A percentile compares a stretch with the other conserved stretches of the same genome.
Conservation (phyloP, 495 filamentous ascomycete genomes). For the Cryomyces minteri region DNA sequence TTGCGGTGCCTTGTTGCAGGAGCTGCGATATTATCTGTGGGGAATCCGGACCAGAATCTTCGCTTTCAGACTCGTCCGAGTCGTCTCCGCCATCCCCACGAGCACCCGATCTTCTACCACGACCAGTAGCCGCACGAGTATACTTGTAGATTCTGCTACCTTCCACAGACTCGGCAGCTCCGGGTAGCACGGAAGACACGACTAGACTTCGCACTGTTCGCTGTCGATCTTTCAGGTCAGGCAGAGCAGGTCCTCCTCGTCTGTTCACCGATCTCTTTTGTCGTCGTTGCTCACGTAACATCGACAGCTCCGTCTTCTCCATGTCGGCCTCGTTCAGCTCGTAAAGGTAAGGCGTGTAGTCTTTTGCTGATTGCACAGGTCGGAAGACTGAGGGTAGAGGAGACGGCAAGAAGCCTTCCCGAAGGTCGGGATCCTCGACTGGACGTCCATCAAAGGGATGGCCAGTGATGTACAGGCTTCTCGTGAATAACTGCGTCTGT, state of each 20-base stretch:
- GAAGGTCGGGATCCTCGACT: conserved; percentile 77
- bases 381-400: conserved; percentile 70
- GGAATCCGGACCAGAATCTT: conserved; percentile 72
- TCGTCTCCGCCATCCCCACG: conserved; percentile 51
- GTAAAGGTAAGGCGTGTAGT: conserved; percentile 82
- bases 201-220: conserved; percentile 79
- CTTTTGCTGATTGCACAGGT: conserved; percentile 77
- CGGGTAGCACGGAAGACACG: conserved; percentile 79
- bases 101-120: conserved; percentile 30
- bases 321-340: conserved; percentile 79
- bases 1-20: conserved; percentile 49
- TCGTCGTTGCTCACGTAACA: conserved; percentile 78
- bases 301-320: conserved; percentile 77
- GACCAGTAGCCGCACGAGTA: conserved; percentile 33
- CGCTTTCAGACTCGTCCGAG: conserved; percentile 74
- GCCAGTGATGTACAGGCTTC: conserved; percentile 78
- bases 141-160: conserved; percentile 74
- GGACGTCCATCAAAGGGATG: conserved; percentile 92
- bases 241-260: conserved; percentile 81
- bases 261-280: conserved; percentile 92
- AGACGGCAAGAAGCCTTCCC: conserved; percentile 67
- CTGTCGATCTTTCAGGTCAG: conserved; percentile 88
- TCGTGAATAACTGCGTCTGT: conserved; percentile 83
- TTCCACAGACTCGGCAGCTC: conserved; percentile 61
- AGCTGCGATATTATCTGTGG: conserved; percentile 45